phyloP scores from a whole-genome alignment of 306 rosid species.

The Mimosa bimucronata region DNA sequence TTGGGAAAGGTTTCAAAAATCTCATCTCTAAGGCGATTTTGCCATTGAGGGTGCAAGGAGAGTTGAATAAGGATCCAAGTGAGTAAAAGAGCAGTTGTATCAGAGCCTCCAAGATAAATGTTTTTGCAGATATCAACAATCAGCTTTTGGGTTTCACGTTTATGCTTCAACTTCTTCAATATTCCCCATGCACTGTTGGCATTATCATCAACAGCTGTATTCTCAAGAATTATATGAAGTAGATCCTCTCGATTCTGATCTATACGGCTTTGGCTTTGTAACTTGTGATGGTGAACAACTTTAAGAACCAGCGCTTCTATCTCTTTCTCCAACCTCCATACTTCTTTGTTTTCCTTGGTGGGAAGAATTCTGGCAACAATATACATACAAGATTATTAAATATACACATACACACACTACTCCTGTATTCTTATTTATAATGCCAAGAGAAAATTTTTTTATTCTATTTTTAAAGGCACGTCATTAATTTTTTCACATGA shows the following conservation, averaged over 20 bases:
- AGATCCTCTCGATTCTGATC: conserved; percentile 32
- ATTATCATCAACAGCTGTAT: neutral
- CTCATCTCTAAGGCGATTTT: neutral
- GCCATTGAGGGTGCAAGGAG: neutral
- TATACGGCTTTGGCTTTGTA: neutral
- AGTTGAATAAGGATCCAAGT: neutral
- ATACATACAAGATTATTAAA: neutral
- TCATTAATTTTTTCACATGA: too few species aligned
- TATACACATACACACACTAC: neutral
- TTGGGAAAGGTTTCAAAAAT: neutral
- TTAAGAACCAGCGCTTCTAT: conserved; percentile 36
- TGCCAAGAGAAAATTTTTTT: too few species aligned
- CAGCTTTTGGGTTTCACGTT: neutral
- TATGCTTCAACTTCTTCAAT: neutral
- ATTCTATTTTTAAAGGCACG: too few species aligned
- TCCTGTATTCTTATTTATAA: too few species aligned
- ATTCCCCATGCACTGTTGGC: neutral
- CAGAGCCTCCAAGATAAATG: conserved; percentile 6
- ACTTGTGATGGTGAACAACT: conserved; percentile 23
- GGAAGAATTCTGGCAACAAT: conserved; percentile 32
- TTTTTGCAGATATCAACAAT: conserved; percentile 46
- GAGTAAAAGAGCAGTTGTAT: neutral
- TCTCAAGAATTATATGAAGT: conserved; percentile 31
- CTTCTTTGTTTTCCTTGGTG: conserved; percentile 40
- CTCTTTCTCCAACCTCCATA: conserved; percentile 42